phyloP scores from a whole-genome alignment of 2,329 filamentous ascomycete genomes.

The Alternaria atra region DNA sequence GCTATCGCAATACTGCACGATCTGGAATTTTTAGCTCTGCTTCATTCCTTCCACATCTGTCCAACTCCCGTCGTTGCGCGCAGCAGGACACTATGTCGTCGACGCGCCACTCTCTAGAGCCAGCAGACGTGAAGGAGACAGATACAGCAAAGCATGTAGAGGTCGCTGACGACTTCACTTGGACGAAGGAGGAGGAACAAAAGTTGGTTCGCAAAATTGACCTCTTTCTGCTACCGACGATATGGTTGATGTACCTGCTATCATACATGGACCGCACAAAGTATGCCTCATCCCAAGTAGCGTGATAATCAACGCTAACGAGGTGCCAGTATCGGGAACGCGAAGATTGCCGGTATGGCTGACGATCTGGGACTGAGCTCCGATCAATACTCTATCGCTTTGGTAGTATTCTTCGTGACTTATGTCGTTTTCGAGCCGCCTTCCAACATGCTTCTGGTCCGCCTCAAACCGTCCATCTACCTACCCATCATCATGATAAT shows the following conservation, averaged over 20 bases:
- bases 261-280: conserved; percentile 58
- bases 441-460: conserved; percentile 63
- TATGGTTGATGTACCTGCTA: conserved; percentile 62
- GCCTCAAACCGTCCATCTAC: conserved; percentile 61
- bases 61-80: neutral
- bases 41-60: neutral
- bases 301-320: neutral
- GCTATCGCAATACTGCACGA: neutral
- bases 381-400: conserved; percentile 59
- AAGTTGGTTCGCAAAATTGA: conserved; percentile 60
- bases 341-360: conserved; percentile 62
- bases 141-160: conserved; percentile 55
- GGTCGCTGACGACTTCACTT: conserved; percentile 54
- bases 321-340: conserved; percentile 55
- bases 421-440: conserved; percentile 65
- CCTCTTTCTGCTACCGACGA: conserved; percentile 56
- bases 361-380: conserved; percentile 58
- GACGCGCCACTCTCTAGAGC: conserved; percentile 31
- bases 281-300: conserved; percentile 22
- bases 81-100: conserved; percentile 32
- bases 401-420: conserved; percentile 63
- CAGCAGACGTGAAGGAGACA: conserved; percentile 39
- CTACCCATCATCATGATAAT: conserved; percentile 61
- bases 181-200: conserved; percentile 61
- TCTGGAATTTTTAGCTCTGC: neutral